Percentiles rank a stretch among this genome's conserved stretches.
These are phyloP conservation scores for Phylloboletellus chloephorus DNA, from an alignment of 1,284 basidiomycete genomes.

Conservation along the genomic window DNA sequence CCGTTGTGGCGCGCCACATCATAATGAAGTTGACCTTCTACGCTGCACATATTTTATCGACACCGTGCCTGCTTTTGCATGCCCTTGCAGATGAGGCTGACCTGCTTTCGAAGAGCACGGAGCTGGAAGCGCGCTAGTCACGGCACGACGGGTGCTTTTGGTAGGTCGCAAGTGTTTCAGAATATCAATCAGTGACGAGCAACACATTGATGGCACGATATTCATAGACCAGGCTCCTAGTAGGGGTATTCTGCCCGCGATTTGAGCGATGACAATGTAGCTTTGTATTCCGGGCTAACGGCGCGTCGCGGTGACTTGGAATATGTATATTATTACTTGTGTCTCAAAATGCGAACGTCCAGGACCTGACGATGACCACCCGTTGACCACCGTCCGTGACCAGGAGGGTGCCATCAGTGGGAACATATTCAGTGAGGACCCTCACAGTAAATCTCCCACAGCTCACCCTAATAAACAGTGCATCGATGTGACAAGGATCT, in stretches of 20 bases:
- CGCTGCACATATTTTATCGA: conserved; percentile 37
- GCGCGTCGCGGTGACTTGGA: not conserved
- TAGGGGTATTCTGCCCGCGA: not conserved
- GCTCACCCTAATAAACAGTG: conserved; percentile 7
- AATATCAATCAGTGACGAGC: conserved; percentile 1
- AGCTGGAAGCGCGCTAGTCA: conserved; percentile 5
- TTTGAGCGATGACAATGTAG: not conserved
- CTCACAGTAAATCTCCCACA: conserved; percentile 27
- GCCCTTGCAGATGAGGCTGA: conserved; percentile 40
- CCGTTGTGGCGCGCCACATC: conserved; percentile 4
- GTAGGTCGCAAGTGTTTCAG: conserved; percentile 5
- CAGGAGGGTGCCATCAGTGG: conserved; percentile 18
- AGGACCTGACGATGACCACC: too few relatives aligned
- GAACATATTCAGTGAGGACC: conserved; percentile 18
- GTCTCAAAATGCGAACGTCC: not conserved
- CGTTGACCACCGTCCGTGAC: conserved; percentile 10
- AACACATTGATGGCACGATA: not conserved
- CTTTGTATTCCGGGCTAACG: not conserved
- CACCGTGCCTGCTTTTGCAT: conserved; percentile 31
- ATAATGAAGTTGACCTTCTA: conserved; percentile 35
- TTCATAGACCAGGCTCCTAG: not conserved
- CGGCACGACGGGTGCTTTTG: not conserved
- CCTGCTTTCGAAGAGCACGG: conserved; percentile 22
- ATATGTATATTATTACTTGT: too few relatives aligned
- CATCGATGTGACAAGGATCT: not conserved